A percentile compares a stretch with the other conserved stretches of the same genome.
Conservation (phyloP, 2,329 filamentous ascomycete genomes). For the Fusarium sp. region DNA sequence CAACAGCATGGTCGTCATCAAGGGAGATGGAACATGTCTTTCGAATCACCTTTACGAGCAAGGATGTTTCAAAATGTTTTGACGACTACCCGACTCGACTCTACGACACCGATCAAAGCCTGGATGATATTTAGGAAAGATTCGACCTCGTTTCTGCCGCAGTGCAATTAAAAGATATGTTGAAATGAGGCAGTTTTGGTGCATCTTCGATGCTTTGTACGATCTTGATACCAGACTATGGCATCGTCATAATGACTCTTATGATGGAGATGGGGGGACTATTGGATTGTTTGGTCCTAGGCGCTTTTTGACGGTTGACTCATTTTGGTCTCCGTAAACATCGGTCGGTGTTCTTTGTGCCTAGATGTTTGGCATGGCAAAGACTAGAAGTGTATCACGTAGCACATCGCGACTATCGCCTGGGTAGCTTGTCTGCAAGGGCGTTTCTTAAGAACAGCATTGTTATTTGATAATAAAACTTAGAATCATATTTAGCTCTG, state of each 20-base stretch:
- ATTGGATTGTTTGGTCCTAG: conserved; percentile 32
- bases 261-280: conserved; percentile 36
- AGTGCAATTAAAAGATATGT: conserved; percentile 4
- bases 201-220: conserved; percentile 42
- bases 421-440: not conserved
- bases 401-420: not conserved
- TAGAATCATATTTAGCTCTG: not conserved
- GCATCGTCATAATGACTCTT: conserved; percentile 45
- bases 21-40: conserved; percentile 66
- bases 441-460: not conserved
- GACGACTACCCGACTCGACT: not conserved
- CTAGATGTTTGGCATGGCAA: not conserved
- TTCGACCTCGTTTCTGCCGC: conserved; percentile 8
- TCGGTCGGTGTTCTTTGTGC: conserved; percentile 30
- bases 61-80: not conserved
- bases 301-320: conserved; percentile 38
- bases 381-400: not conserved
- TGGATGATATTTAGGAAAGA: conserved; percentile 5
- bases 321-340: conserved; percentile 29
- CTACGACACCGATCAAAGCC: conserved; percentile 2
- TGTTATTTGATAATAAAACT: not conserved
- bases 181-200: conserved; percentile 15
- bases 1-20: conserved; percentile 66
- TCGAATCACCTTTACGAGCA: conserved; percentile 45
- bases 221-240: conserved; percentile 49